Evolutionary conservation across 2,329 filamentous ascomycete genomes (phyloP).

Genomic region (Botryotinia globosa): DNA sequence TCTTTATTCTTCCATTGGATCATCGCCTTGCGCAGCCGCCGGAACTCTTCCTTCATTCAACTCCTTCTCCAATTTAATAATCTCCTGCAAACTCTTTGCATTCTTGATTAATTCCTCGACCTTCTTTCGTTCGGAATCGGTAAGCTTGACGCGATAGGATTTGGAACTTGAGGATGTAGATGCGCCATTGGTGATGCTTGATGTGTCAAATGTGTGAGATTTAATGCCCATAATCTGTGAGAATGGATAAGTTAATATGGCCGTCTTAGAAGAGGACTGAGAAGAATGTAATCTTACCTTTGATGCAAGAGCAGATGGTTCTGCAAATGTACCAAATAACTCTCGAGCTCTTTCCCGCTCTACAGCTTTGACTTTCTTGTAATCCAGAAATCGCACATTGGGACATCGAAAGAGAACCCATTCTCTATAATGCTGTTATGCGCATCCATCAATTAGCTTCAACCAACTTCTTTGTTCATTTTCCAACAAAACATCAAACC

Average conservation of each 20-base stretch:
- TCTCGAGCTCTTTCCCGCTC: slow-evolving; percentile 75
- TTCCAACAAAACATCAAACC: not conserved
- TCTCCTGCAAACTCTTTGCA: slow-evolving; percentile 86
- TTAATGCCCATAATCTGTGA: slow-evolving; percentile 78
- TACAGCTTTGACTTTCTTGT: slow-evolving; percentile 81
- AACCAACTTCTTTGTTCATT: not conserved
- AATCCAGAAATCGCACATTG: slow-evolving; percentile 85
- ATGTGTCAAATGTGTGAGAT: slow-evolving; percentile 66
- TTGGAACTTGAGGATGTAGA: slow-evolving; percentile 51
- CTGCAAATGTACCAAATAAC: slow-evolving; percentile 76
- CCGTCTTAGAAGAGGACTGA: not conserved
- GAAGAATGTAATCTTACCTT: slow-evolving; percentile 50
- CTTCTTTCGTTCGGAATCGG: slow-evolving; percentile 80
- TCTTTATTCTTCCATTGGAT: slow-evolving; percentile 59
- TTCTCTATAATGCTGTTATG: slow-evolving; percentile 75
- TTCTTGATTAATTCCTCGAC: slow-evolving; percentile 85
- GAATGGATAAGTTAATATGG: not conserved
- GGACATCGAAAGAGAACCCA: slow-evolving; percentile 89
- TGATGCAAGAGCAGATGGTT: slow-evolving; percentile 76
- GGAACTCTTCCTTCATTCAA: slow-evolving; percentile 86
- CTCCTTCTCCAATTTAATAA: slow-evolving; percentile 86
- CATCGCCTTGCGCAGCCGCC: slow-evolving; percentile 56
- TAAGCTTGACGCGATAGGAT: slow-evolving; percentile 77
- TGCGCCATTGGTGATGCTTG: slow-evolving; percentile 45
- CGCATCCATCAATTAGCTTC: slow-evolving; percentile 15